Base-by-base conservation (phyloP, 495 filamentous ascomycete genomes). In the Saxispiralis lemnorum region DNA sequence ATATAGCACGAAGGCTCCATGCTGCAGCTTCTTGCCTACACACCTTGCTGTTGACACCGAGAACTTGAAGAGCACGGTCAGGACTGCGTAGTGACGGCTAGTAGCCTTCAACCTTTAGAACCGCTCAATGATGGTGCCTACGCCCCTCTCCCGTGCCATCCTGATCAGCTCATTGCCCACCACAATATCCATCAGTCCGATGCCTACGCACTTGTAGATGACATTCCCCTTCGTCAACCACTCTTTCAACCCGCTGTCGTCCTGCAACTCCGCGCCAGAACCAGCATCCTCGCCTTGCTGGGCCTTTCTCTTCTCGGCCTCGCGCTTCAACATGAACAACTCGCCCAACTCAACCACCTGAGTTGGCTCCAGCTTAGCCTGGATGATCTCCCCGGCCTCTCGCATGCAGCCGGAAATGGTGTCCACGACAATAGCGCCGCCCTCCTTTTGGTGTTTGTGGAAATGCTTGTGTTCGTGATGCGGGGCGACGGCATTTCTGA, bases 291-390 rank as follows among this genome's bases (percentile, higher is more conserved):
- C 43, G 47, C 56, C 54, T 15, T 42, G 57, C 35, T 62, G 65
- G 43, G 65, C 58, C 43, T 44, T 30, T 38, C 48, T 31, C 20
- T 47, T 28, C 43, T 61, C 56, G 21, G 52, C 59, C 45, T 63
- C 59, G 34, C 54, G 31, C 53, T 73, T 73, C 43, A 83, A 63
- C 76, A 87, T 84, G 39, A 88, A 65, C 38, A 94, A 58, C 56
- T 93, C 84, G 2, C 87, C 86, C 6, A 86, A 63, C 67, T 97
- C 87, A 6, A 93, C 79, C 15, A 94, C 65, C 53, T 93, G 76
- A 20, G 73, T 67, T 0, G 78, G 68, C 34, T 64, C 61, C 21
- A 96, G 60, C 0, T 72, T 81, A 0, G 83, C 83, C 52, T 83
- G 74, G 20, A 88, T 79, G 41, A 97, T 64, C 65, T 97, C 89